A percentile compares a stretch with the other conserved stretches of the same genome.
Conservation (phyloP, 1,284 basidiomycete species). For the Melampsora americana region DNA sequence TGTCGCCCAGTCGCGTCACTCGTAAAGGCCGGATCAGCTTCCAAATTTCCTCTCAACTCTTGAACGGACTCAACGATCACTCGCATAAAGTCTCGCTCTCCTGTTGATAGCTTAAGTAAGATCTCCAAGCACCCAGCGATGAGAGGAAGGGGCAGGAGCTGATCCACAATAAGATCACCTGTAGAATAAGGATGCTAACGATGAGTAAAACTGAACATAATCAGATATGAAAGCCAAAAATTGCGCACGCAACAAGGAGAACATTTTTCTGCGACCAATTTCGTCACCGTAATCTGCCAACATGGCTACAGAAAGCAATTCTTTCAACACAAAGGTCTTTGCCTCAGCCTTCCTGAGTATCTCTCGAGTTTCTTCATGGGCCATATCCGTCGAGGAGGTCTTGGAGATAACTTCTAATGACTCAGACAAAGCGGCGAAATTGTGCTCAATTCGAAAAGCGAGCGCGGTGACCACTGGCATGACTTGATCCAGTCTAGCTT, state of each 20-base stretch:
- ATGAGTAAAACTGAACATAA: constrained; percentile 28
- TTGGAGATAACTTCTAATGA: constrained; percentile 63
- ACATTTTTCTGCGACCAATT: constrained; percentile 87
- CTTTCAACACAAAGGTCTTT: constrained; percentile 71
- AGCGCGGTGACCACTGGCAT: constrained; percentile 86
- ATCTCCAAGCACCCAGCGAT: constrained; percentile 82
- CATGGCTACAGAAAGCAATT: constrained; percentile 75
- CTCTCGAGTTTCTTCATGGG: constrained; percentile 56
- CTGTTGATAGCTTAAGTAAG: constrained; percentile 74
- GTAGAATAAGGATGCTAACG: neutral
- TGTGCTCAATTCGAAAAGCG: constrained; percentile 76
- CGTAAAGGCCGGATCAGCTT: constrained; percentile 27
- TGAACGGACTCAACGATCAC: constrained; percentile 91
- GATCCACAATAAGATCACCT: constrained; percentile 83
- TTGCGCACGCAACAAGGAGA: constrained; percentile 72
- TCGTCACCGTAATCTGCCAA: constrained; percentile 91
- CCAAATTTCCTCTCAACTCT: constrained; percentile 65
- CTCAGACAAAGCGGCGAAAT: constrained; percentile 57
- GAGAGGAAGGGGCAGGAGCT: constrained; percentile 71
- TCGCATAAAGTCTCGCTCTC: constrained; percentile 84
- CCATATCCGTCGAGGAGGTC: constrained; percentile 58
- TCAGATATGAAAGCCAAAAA: constrained; percentile 17
- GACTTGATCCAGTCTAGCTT: constrained; percentile 67
- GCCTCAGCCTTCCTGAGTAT: constrained; percentile 63
- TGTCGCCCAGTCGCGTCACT: constrained; percentile 51